phyloP scores from a whole-genome alignment of 2,329 filamentous ascomycete species.

The Claviceps sp. region DNA sequence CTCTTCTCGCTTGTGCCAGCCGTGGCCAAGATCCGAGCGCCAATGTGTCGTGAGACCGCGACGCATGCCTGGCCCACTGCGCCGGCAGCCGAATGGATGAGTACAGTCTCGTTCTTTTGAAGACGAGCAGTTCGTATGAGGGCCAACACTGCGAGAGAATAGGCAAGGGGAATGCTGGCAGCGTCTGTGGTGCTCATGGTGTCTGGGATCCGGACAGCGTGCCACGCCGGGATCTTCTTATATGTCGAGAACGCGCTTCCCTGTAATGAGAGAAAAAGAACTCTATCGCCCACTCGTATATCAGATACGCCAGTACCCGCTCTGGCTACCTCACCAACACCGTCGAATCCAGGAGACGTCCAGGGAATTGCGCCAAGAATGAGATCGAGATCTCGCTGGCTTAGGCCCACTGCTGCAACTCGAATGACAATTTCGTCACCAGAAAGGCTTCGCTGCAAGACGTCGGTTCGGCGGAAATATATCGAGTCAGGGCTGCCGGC shows the following conservation, averaged over 20 bases:
- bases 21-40: slow-evolving; percentile 16
- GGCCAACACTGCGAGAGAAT: slow-evolving; percentile 4
- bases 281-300: slow-evolving; percentile 10
- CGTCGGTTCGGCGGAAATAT: slow-evolving; percentile 10
- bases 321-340: slow-evolving; percentile 12
- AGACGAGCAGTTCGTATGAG: slow-evolving; percentile 14
- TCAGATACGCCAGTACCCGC: slow-evolving; percentile 7
- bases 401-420: slow-evolving; percentile 11
- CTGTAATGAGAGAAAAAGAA: slow-evolving; percentile 7
- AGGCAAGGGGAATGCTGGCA: slow-evolving; percentile 10
- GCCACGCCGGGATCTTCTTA: slow-evolving; percentile 6
- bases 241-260: slow-evolving; percentile 10
- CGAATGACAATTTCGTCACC: slow-evolving; percentile 11
- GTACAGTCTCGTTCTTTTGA: slow-evolving; percentile 16
- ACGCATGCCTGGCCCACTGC: slow-evolving; percentile 10
- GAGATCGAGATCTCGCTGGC: slow-evolving; percentile 11
- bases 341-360: slow-evolving; percentile 12
- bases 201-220: slow-evolving; percentile 5
- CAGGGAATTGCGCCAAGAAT: slow-evolving; percentile 13
- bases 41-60: slow-evolving; percentile 4
- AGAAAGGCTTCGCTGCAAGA: slow-evolving; percentile 2
- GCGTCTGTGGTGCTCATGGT: slow-evolving; percentile 16
- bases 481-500: slow-evolving; percentile 13
- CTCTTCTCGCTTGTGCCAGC: slow-evolving; percentile 15
- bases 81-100: slow-evolving; percentile 17